phyloP scores from a whole-genome alignment of 768 basidiomycete species.

The Serendipita sp. region DNA sequence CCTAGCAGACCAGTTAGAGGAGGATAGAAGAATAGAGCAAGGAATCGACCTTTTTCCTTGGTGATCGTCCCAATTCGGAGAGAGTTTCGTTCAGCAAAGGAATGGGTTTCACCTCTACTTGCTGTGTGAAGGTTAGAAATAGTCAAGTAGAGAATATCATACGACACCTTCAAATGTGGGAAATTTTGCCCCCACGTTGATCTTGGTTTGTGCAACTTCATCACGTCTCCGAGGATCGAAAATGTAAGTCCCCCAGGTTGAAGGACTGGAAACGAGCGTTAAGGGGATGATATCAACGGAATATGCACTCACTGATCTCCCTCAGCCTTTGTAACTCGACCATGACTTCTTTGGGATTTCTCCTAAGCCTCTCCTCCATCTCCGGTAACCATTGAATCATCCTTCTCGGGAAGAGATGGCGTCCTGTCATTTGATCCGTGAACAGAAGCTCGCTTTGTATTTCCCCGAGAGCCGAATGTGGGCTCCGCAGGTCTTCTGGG shows the following conservation, averaged over 20 bases:
- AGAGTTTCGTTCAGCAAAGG: constrained; percentile 53
- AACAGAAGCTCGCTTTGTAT: constrained; percentile 52
- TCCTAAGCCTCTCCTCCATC: constrained; percentile 54
- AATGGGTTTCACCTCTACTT: constrained; percentile 43
- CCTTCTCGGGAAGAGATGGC: constrained; percentile 48
- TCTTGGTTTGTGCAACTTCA: constrained; percentile 55
- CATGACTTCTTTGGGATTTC: constrained; percentile 55
- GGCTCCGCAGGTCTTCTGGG: constrained; percentile 83
- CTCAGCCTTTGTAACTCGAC: constrained; percentile 63
- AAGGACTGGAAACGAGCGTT: constrained; percentile 39
- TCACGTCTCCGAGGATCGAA: constrained; percentile 76
- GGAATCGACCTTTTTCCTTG: constrained; percentile 45
- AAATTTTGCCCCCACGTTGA: constrained; percentile 66
- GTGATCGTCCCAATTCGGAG: constrained; percentile 56
- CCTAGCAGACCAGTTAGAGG: no score
- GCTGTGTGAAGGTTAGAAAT: not conserved
- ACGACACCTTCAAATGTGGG: constrained; percentile 39
- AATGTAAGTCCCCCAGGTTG: constrained; percentile 77
- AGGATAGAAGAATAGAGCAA: no score
- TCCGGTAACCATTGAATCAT: constrained; percentile 70
- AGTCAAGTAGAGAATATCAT: not conserved
- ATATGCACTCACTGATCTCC: constrained; percentile 36
- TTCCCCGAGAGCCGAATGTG: constrained; percentile 60
- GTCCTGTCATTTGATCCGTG: constrained; percentile 51
- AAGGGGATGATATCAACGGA: not conserved